Evolutionary conservation across 2,329 filamentous ascomycete genomes (phyloP).

Genomic region (Neonectria hederae): DNA sequence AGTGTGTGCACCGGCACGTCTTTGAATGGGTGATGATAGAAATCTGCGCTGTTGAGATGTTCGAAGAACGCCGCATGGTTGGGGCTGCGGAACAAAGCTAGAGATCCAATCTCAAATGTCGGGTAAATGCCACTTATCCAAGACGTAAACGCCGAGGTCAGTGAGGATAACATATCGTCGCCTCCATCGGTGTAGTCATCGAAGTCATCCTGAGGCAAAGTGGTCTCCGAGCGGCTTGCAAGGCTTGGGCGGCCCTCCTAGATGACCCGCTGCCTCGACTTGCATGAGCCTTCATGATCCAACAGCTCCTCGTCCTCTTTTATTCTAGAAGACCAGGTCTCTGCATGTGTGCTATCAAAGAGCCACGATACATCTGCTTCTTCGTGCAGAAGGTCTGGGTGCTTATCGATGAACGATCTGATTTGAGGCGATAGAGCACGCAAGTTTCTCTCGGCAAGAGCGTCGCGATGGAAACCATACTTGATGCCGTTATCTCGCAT

Average conservation of each 20-base stretch:
- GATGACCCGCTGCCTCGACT: slow-evolving; percentile 29
- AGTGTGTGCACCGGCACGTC: slow-evolving; percentile 64
- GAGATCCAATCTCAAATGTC: slow-evolving; percentile 64
- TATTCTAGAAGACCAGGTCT: not conserved
- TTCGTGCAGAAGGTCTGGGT: slow-evolving; percentile 56
- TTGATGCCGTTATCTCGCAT: slow-evolving; percentile 86
- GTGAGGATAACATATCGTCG: slow-evolving; percentile 33
- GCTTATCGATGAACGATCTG: slow-evolving; percentile 55
- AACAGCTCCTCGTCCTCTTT: slow-evolving; percentile 17
- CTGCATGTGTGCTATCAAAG: slow-evolving; percentile 37
- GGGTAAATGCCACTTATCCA: slow-evolving; percentile 54
- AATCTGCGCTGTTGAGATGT: slow-evolving; percentile 58
- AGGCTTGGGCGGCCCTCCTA: slow-evolving; percentile 37
- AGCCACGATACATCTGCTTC: slow-evolving; percentile 61
- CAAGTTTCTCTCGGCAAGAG: slow-evolving; percentile 55
- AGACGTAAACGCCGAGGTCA: slow-evolving; percentile 44
- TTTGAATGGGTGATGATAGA: slow-evolving; percentile 58
- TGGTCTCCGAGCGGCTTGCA: slow-evolving; percentile 26
- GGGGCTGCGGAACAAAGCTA: slow-evolving; percentile 60
- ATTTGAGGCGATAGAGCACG: slow-evolving; percentile 57
- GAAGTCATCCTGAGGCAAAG: slow-evolving; percentile 28
- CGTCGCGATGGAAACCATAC: slow-evolving; percentile 71
- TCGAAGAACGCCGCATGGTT: slow-evolving; percentile 59
- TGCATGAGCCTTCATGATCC: slow-evolving; percentile 21
- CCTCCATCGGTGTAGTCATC: slow-evolving; percentile 24